These are phyloP conservation scores for Artemisia annua DNA, from an alignment of 129 eudicot species.

Conservation along the genomic window DNA sequence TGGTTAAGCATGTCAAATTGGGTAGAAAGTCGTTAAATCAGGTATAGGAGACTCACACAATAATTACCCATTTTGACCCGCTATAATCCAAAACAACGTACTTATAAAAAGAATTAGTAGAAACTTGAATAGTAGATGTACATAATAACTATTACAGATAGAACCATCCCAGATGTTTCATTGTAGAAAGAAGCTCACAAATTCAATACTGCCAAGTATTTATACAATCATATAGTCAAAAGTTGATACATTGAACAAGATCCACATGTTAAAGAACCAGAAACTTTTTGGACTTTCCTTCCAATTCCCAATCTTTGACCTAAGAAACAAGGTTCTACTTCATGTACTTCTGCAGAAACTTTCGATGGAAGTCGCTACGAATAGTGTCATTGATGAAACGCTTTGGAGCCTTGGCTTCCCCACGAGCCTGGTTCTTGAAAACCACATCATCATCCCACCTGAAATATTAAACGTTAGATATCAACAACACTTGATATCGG, in stretches of 20 bases:
- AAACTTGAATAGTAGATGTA: constrained; percentile 17
- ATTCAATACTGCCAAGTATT: constrained; percentile 16
- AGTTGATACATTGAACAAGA: not conserved
- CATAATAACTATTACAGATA: constrained; percentile 12
- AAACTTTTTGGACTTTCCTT: constrained; percentile 1
- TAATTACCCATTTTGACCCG: too few species aligned
- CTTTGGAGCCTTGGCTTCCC: constrained; percentile 39
- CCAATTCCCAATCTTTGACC: not conserved
- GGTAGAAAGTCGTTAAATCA: not conserved
- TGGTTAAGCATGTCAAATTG: too few species aligned
- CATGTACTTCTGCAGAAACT: constrained; percentile 50
- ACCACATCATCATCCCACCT: constrained; percentile 57
- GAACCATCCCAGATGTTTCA: constrained; percentile 3
- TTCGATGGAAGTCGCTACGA: constrained; percentile 46
- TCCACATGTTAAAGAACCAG: constrained; percentile 10
- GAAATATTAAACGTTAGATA: constrained; percentile 11
- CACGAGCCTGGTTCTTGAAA: constrained; percentile 48
- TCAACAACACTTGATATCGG: not conserved
- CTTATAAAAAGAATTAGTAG: not conserved
- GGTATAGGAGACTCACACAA: not conserved
- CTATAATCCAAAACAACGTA: not conserved
- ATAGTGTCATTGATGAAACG: constrained; percentile 50
- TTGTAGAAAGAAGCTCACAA: not conserved
- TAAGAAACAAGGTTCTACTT: constrained; percentile 16
- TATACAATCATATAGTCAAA: constrained; percentile 17